These are phyloP conservation scores for Vitis hybrid DNA, from an alignment of 177 flowering plant genomes.

Conservation along the genomic window DNA sequence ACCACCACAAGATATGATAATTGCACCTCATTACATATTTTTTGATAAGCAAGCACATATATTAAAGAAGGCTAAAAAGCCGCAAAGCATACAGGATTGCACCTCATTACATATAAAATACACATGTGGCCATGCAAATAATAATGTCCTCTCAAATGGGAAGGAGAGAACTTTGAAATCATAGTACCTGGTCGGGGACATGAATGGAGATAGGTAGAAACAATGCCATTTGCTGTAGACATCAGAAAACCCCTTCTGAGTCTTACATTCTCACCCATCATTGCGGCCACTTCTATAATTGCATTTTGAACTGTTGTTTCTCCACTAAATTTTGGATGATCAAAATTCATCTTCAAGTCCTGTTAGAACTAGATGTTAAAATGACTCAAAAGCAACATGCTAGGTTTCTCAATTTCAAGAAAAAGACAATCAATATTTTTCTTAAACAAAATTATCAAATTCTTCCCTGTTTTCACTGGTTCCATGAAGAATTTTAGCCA, in stretches of 20 bases:
- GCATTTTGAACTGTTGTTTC: slow-evolving; percentile 82
- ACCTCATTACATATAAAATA: too few species aligned
- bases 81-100: too few species aligned
- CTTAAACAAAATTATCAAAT: background rate
- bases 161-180: background rate
- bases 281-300: slow-evolving; percentile 87
- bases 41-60: too few species aligned
- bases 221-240: slow-evolving; percentile 57
- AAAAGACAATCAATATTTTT: background rate
- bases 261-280: slow-evolving; percentile 92
- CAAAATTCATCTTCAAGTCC: slow-evolving; percentile 63
- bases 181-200: slow-evolving; percentile 85
- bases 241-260: slow-evolving; percentile 74
- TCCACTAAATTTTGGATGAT: slow-evolving; percentile 89
- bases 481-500: background rate
- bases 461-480: background rate
- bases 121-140: background rate
- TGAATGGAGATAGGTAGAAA: slow-evolving; percentile 88
- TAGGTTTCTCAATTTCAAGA: background rate
- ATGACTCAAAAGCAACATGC: background rate
- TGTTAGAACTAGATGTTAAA: slow-evolving; percentile 20
- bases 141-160: background rate
- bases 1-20: too few species aligned
- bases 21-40: too few species aligned
- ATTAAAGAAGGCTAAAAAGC: too few species aligned